Evolutionary conservation across 2,329 filamentous ascomycete species (phyloP).

Genomic region (Diaporthe helianthi): DNA sequence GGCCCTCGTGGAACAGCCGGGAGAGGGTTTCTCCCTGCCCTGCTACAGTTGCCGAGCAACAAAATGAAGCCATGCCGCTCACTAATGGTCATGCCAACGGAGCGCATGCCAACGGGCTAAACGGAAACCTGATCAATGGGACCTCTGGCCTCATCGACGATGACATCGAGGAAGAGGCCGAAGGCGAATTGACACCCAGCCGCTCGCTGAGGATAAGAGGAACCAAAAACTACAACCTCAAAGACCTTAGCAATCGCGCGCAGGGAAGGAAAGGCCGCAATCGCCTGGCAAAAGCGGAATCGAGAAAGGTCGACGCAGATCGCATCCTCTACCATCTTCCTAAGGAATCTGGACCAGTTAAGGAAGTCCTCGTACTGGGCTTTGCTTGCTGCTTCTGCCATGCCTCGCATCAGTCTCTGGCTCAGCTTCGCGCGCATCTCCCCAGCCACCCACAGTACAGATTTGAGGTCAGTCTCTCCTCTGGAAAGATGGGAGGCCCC

Average conservation of each 20-base stretch:
- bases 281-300: slow-evolving; percentile 37
- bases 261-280: slow-evolving; percentile 58
- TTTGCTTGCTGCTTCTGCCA: slow-evolving; percentile 61
- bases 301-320: slow-evolving; percentile 46
- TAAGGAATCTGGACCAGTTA: slow-evolving; percentile 53
- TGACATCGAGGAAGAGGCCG: slow-evolving; percentile 53
- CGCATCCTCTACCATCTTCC: slow-evolving; percentile 55
- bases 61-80: slow-evolving; percentile 43
- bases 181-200: slow-evolving; percentile 58
- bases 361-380: slow-evolving; percentile 41
- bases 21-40: slow-evolving; percentile 54
- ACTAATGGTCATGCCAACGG: slow-evolving; percentile 45
- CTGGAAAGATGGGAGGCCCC: slow-evolving; percentile 46
- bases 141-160: slow-evolving; percentile 39
- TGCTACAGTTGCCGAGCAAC: slow-evolving; percentile 51
- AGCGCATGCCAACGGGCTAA: slow-evolving; percentile 38
- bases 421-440: slow-evolving; percentile 58
- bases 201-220: slow-evolving; percentile 57
- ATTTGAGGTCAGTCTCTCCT: slow-evolving; percentile 50
- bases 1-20: slow-evolving; percentile 40
- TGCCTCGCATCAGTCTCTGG: slow-evolving; percentile 53
- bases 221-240: slow-evolving; percentile 65
- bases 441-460: slow-evolving; percentile 54
- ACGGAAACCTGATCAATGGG: slow-evolving; percentile 37
- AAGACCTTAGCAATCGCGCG: slow-evolving; percentile 63